Evolutionary conservation across 2,329 filamentous ascomycete genomes (phyloP).

Genomic region (Epicoccum sorghinum): DNA sequence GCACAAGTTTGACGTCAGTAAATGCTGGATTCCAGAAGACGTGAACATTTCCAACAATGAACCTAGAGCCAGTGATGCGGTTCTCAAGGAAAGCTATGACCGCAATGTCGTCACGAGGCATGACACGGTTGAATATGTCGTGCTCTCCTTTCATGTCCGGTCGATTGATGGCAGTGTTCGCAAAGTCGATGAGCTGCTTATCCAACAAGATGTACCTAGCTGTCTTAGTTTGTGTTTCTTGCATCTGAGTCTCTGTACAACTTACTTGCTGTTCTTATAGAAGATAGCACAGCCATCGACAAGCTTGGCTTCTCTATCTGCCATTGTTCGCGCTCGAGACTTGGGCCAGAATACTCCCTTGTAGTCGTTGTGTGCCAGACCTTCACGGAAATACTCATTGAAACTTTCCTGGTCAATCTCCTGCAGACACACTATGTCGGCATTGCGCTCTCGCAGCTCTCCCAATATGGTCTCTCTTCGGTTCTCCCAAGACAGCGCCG

Average conservation of each 20-base stretch:
- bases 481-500: constrained; percentile 84
- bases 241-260: constrained; percentile 7
- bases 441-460: constrained; percentile 78
- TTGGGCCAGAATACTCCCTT: constrained; percentile 94
- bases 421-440: constrained; percentile 91
- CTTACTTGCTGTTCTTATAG: constrained; percentile 85
- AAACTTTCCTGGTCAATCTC: constrained; percentile 93
- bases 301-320: constrained; percentile 81
- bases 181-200: constrained; percentile 93
- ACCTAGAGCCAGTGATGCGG: constrained; percentile 81
- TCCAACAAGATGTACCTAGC: constrained; percentile 79
- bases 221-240: constrained; percentile 15
- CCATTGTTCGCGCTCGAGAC: constrained; percentile 88
- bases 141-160: constrained; percentile 97
- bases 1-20: constrained; percentile 94
- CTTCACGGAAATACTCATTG: constrained; percentile 87
- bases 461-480: constrained; percentile 81
- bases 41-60: constrained; percentile 94
- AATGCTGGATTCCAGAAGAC: constrained; percentile 91
- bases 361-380: constrained; percentile 85
- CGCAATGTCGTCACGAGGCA: constrained; percentile 97
- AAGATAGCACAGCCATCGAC: constrained; percentile 98
- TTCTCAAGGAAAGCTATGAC: constrained; percentile 94
- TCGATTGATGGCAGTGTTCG: constrained; percentile 87
- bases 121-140: constrained; percentile 97